Evolutionary conservation across 257 asterid genomes (phyloP).

Genomic region (Forsythia viridissima): DNA sequence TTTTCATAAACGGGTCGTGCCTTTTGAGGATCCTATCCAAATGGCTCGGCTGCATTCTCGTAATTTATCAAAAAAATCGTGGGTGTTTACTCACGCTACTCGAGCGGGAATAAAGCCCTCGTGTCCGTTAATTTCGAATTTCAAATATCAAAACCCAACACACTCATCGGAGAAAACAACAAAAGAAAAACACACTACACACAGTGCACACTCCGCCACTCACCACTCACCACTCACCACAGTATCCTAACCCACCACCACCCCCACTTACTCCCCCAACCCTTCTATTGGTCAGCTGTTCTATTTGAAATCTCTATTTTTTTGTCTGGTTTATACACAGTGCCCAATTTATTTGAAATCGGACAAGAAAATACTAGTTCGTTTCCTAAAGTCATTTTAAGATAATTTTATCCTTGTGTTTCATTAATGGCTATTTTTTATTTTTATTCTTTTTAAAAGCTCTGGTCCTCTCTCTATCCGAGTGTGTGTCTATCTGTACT

Average conservation of each 20-base stretch:
- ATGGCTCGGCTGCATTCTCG: constrained; percentile 24
- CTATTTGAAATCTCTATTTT: neutral
- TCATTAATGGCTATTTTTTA: neutral
- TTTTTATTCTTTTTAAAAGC: constrained; percentile 16
- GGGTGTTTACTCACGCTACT: constrained; percentile 14
- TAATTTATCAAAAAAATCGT: constrained; percentile 23
- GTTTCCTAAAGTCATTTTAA: neutral
- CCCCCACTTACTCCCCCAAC: neutral
- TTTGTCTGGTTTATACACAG: neutral
- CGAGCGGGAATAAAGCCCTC: constrained; percentile 49
- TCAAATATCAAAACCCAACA: constrained; percentile 51
- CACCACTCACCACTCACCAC: constrained; percentile 9
- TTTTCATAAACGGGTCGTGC: constrained; percentile 54
- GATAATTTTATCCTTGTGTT: neutral
- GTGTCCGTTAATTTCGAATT: constrained; percentile 40
- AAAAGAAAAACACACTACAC: constrained; percentile 4
- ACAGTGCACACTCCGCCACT: constrained; percentile 18
- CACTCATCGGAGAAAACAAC: constrained; percentile 29
- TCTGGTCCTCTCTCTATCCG: constrained; percentile 24
- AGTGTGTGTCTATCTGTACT: constrained; percentile 27
- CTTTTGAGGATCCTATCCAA: constrained; percentile 46
- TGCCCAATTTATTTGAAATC: neutral
- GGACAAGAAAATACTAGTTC: neutral
- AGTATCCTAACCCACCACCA: neutral
- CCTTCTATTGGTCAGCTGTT: neutral